Evolutionary conservation across 1,284 basidiomycete species (phyloP).

Genomic region (Cystobasidium pallidum): DNA sequence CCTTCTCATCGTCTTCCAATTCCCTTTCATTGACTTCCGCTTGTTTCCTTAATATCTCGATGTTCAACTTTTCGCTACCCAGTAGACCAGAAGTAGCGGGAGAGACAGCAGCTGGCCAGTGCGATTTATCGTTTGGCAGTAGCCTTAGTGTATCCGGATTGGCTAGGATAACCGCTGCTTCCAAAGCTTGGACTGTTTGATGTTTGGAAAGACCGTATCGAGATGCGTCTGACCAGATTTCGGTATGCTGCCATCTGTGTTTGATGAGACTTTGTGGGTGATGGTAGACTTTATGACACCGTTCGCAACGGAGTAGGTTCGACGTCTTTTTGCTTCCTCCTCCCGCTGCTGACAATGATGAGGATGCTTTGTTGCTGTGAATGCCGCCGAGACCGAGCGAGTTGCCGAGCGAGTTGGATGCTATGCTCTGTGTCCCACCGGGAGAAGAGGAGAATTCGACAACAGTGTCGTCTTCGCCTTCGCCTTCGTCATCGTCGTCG

Average conservation of each 20-base stretch:
- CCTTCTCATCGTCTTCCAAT: slow-evolving; percentile 19
- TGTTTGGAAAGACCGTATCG: slow-evolving; percentile 95
- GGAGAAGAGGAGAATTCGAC: slow-evolving; percentile 3
- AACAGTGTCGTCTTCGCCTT: background rate
- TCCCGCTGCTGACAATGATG: background rate
- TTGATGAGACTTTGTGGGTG: slow-evolving; percentile 41
- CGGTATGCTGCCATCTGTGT: slow-evolving; percentile 43
- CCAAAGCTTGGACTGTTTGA: slow-evolving; percentile 95
- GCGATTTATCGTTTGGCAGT: slow-evolving; percentile 86
- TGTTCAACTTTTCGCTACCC: slow-evolving; percentile 57
- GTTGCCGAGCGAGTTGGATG: slow-evolving; percentile 7
- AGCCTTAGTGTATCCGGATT: slow-evolving; percentile 67
- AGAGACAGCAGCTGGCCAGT: slow-evolving; percentile 67
- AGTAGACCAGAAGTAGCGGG: slow-evolving; percentile 59
- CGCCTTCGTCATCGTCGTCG: background rate
- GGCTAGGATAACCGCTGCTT: slow-evolving; percentile 90
- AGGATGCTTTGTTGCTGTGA: background rate
- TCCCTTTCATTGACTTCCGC: slow-evolving; percentile 29
- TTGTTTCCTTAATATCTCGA: slow-evolving; percentile 50
- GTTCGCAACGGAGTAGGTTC: slow-evolving; percentile 37
- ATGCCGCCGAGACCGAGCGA: slow-evolving; percentile 6
- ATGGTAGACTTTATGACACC: slow-evolving; percentile 44
- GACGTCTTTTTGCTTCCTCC: slow-evolving; percentile 24
- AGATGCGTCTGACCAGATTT: slow-evolving; percentile 91
- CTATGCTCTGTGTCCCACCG: slow-evolving; percentile 1